Evolutionary conservation across 75 land plant species (phyloP).

Genomic region (Picea glauca): DNA sequence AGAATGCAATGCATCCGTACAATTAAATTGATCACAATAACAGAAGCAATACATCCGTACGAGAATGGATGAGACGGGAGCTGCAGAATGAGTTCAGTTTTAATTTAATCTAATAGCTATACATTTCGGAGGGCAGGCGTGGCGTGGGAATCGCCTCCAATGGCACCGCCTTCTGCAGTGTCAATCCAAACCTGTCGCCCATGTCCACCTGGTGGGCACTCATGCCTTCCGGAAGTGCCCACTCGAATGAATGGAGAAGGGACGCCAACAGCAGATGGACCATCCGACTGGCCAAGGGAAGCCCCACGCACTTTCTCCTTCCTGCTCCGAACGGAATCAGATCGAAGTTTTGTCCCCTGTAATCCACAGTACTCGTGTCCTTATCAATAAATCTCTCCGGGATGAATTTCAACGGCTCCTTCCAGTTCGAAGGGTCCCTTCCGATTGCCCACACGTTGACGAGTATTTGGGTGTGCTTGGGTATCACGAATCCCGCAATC

Average conservation of each 20-base stretch:
- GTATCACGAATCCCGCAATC: slow-evolving; percentile 55
- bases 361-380: slow-evolving; percentile 30
- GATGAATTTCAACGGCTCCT: slow-evolving; percentile 47
- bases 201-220: slow-evolving; percentile 52
- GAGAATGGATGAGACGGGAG: too few species aligned
- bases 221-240: slow-evolving; percentile 34
- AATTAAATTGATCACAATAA: too few species aligned
- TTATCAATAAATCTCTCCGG: slow-evolving; percentile 51
- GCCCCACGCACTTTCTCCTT: slow-evolving; percentile 56
- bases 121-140: too few species aligned
- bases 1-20: too few species aligned
- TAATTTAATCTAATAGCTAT: too few species aligned
- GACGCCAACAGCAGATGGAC: slow-evolving; percentile 49
- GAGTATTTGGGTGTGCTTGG: slow-evolving; percentile 39
- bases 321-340: slow-evolving; percentile 68
- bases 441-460: slow-evolving; percentile 64
- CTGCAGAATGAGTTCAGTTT: too few species aligned
- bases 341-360: slow-evolving; percentile 50
- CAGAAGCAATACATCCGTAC: too few species aligned
- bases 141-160: slow-evolving; percentile 6
- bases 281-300: slow-evolving; percentile 47
- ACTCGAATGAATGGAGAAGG: slow-evolving; percentile 56
- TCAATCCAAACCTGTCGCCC: slow-evolving; percentile 64
- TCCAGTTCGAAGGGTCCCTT: slow-evolving; percentile 55
- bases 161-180: slow-evolving; percentile 38